A percentile compares a stretch with the other conserved stretches of the same genome.
These are phyloP conservation scores for Caryopteris hybrid DNA, from an alignment of 305 asterid genomes.

Conservation along the genomic window DNA sequence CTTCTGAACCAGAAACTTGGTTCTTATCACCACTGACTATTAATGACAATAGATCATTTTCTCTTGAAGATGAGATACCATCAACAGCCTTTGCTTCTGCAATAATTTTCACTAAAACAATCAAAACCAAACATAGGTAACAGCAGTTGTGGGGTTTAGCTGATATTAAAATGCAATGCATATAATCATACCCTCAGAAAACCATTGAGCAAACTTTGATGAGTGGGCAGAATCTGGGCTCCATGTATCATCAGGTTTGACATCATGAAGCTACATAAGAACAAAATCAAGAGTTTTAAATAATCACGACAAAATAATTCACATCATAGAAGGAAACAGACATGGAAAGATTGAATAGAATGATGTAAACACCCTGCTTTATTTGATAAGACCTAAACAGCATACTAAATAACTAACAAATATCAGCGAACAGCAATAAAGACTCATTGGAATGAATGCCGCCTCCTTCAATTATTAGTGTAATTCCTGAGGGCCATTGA, in stretches of 20 bases:
- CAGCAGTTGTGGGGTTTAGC: slow-evolving; percentile 2
- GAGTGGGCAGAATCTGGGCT: slow-evolving; percentile 47
- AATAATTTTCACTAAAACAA: slow-evolving; percentile 7
- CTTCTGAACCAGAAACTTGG: slow-evolving; percentile 30
- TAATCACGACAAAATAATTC: slow-evolving; percentile 6
- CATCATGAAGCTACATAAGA: slow-evolving; percentile 40
- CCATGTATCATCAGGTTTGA: slow-evolving; percentile 51
- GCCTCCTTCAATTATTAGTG: neutral
- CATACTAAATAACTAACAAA: slow-evolving; percentile 15
- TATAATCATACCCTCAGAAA: slow-evolving; percentile 58
- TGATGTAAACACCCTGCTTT: neutral
- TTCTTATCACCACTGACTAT: slow-evolving; percentile 66
- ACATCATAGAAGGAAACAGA: slow-evolving; percentile 12
- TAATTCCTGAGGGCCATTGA: neutral
- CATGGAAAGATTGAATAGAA: slow-evolving; percentile 12
- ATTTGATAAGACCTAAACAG: neutral
- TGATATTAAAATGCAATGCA: slow-evolving; percentile 3
- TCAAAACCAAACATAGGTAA: slow-evolving; percentile 7
- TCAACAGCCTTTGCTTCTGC: slow-evolving; percentile 42
- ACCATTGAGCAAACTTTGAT: slow-evolving; percentile 90
- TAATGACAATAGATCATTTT: slow-evolving; percentile 64
- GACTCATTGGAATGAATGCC: neutral
- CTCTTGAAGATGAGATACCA: slow-evolving; percentile 39
- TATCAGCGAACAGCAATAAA: neutral
- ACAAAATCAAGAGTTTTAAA: slow-evolving; percentile 16